These are phyloP conservation scores for Hypoxylon sp. DNA, from an alignment of 2,329 filamentous ascomycete genomes.

Conservation along the genomic window DNA sequence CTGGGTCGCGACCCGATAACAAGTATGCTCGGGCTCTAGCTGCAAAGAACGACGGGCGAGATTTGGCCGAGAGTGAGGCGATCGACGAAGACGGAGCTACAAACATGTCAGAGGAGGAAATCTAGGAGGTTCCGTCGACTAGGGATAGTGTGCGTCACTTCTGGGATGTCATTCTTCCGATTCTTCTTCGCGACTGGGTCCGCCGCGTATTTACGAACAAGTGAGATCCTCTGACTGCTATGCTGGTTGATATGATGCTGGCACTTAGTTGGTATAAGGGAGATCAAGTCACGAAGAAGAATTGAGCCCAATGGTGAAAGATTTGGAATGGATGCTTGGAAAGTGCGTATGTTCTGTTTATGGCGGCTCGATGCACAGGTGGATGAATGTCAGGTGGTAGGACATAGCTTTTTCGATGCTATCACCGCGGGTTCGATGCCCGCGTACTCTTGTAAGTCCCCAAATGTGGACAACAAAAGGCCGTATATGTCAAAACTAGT, in stretches of 20 bases:
- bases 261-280: neutral
- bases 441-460: neutral
- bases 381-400: conserved; percentile 2
- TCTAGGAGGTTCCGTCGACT: conserved; percentile 32
- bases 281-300: neutral
- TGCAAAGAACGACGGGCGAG: conserved; percentile 42
- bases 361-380: neutral
- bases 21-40: conserved; percentile 49
- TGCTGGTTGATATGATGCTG: neutral
- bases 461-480: conserved; percentile 3
- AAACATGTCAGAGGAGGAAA: conserved; percentile 40
- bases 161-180: conserved; percentile 16
- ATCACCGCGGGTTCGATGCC: neutral
- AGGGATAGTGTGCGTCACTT: neutral
- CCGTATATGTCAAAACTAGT: conserved; percentile 11
- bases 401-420: neutral
- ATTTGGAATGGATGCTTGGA: conserved; percentile 5
- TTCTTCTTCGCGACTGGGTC: conserved; percentile 16
- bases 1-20: conserved; percentile 47
- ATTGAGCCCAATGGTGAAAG: neutral
- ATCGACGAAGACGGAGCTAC: conserved; percentile 38
- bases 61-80: conserved; percentile 31
- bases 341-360: conserved; percentile 22
- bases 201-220: conserved; percentile 16
- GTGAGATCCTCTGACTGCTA: conserved; percentile 22